Percentiles rank a stretch among this genome's conserved stretches.
Conservation (phyloP, 306 rosid species). For the Rosa persica region DNA sequence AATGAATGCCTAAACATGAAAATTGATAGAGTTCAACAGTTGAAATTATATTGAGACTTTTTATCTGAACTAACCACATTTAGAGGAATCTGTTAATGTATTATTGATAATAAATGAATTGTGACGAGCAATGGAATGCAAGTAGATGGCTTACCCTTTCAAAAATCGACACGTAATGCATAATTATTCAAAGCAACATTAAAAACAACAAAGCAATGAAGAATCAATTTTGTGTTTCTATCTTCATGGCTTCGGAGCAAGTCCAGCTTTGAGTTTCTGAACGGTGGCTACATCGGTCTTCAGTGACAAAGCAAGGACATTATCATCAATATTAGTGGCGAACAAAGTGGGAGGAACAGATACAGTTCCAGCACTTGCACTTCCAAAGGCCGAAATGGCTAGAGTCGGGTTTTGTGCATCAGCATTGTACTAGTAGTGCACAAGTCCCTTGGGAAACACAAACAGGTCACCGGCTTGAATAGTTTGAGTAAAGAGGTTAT, state of each 20-base stretch:
- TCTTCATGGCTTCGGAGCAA: background rate
- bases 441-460: slow-evolving; percentile 25
- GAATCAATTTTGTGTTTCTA: background rate
- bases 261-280: slow-evolving; percentile 17
- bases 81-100: background rate
- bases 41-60: background rate
- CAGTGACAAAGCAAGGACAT: slow-evolving; percentile 7
- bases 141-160: background rate
- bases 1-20: background rate
- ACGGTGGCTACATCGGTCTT: slow-evolving; percentile 19
- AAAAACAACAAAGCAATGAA: background rate
- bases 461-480: slow-evolving; percentile 9
- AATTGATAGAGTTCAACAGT: background rate
- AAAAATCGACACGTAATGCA: background rate
- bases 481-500: slow-evolving; percentile 12
- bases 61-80: background rate
- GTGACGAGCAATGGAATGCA: background rate
- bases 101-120: background rate
- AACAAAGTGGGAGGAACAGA: slow-evolving; percentile 15
- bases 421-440: slow-evolving; percentile 22
- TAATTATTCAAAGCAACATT: background rate
- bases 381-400: slow-evolving; percentile 21
- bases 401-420: slow-evolving; percentile 1
- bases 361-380: slow-evolving; percentile 22
- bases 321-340: background rate